A percentile compares a stretch with the other conserved stretches of the same genome.
phyloP scores from a whole-genome alignment of 768 basidiomycete species.

The Inosperma sp. region DNA sequence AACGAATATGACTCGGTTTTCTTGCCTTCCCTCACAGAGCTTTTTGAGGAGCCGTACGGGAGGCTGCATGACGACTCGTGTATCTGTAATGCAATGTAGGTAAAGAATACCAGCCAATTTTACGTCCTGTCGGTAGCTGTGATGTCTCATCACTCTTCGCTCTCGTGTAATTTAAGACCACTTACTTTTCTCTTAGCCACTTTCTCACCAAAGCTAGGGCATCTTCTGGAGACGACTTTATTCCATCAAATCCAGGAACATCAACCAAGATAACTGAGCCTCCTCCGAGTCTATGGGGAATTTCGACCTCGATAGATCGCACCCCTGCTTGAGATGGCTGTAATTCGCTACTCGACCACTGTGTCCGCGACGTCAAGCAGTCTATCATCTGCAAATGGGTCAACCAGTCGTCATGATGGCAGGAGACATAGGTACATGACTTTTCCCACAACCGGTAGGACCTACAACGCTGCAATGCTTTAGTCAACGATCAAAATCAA shows the following conservation, averaged over 20 bases:
- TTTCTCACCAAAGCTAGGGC: conserved; percentile 42
- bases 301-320: neutral
- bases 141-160: neutral
- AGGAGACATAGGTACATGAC: neutral
- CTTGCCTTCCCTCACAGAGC: no score
- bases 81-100: conserved; percentile 40
- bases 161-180: neutral
- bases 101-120: conserved; percentile 37
- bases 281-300: neutral
- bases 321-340: neutral
- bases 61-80: conserved; percentile 38
- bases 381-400: neutral
- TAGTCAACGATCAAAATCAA: no score
- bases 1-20: conserved; percentile 43
- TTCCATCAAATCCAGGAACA: no score
- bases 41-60: conserved; percentile 40
- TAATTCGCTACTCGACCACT: neutral
- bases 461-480: conserved; percentile 5
- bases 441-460: conserved; percentile 6
- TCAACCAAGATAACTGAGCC: no score
- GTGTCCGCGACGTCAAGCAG: neutral
- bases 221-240: no score
- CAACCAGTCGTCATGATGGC: neutral
- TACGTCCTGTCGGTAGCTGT: conserved; percentile 5
- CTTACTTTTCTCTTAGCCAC: conserved; percentile 11